Conservation (phyloP, 2,329 filamentous ascomycete species). For the Ambrosiella cleistominuta region DNA sequence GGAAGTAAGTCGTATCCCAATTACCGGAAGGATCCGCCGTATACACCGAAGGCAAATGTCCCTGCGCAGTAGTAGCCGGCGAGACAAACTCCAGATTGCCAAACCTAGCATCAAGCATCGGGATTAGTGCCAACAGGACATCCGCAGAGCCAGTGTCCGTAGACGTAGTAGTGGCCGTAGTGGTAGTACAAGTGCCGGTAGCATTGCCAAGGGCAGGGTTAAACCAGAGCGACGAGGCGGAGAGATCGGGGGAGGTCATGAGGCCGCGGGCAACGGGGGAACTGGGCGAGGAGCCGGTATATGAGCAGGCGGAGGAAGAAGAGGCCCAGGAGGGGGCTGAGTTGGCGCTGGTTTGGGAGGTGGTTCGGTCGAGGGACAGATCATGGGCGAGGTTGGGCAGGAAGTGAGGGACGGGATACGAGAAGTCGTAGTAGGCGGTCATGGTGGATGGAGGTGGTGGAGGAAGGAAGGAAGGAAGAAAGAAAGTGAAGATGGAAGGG, state of each 20-base stretch:
- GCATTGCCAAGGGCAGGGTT: conserved; percentile 1
- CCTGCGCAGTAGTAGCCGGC: background rate
- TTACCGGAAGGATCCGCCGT: background rate
- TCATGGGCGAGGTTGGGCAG: background rate
- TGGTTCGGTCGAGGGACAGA: background rate
- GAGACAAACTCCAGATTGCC: background rate
- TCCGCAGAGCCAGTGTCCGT: background rate
- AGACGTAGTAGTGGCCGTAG: too few species aligned
- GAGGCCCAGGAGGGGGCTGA: background rate
- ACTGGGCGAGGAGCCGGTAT: conserved; percentile 6
- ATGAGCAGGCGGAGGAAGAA: conserved; percentile 1
- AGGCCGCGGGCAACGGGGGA: background rate
- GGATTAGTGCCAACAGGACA: background rate
- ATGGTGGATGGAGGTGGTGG: background rate
- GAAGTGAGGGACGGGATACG: background rate
- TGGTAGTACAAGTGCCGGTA: background rate
- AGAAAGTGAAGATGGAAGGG: background rate
- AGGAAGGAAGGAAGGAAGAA: background rate
- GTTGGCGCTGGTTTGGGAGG: background rate
- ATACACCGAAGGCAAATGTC: background rate
- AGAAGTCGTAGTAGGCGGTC: background rate
- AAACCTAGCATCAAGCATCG: background rate
- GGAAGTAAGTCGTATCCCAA: background rate
- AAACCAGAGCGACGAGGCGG: background rate
- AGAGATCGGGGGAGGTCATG: background rate